Evolutionary conservation across 2,329 filamentous ascomycete species (phyloP), one percentile per base, ranked within the genome.

Genomic region (Piedraia hortae): DNA sequence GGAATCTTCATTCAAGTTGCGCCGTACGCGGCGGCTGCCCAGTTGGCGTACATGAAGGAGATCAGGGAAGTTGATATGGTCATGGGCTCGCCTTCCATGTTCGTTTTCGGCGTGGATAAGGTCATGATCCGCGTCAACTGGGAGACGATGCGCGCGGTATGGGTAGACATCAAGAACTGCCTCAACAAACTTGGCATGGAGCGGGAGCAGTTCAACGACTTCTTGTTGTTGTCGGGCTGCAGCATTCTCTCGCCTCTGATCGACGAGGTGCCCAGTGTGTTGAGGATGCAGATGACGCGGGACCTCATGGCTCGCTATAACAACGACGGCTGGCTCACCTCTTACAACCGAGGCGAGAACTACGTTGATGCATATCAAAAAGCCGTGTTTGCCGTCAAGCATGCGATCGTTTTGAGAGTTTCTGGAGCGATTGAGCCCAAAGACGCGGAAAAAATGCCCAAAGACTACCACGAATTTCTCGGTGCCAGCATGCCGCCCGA

Each of bases 401-500:
- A 93, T 44, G 80, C 82, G 43, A 68, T 88, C 18, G 65, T 80
- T 36, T 65, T 90, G 31, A 62, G 67, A 15, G 57, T 63, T 24
- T 62, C 62, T n/a, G 85, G 85, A 18, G 65, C 70, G 35, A 59
- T 90, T 21, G 60, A 62, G 27, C 70, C 78, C 9, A 56, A 75
- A 35, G 67, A 80, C 34, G 59, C 56, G 24, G 69, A 74, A 5
- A 56, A 63, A 24, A 60, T 78, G 10, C 80, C 85, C 2, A 60
- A 59, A 20, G 80, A 93, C 40, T 68, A 85, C 32, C 74, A 88
- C 39, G 69, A 82, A 37, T 80, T 91, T 39, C 62, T 91, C 29
- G 78, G 78, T n/a, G 62, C 88, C 27, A 71, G 80, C 27, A 54
- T 97, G 4, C 78, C 85, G 0, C 66, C 78, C 18, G 85, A 97